Percentiles rank a stretch among this genome's conserved stretches.
Evolutionary conservation across 768 basidiomycete genomes (phyloP).

Genomic region (Hirschioporus abietinus): DNA sequence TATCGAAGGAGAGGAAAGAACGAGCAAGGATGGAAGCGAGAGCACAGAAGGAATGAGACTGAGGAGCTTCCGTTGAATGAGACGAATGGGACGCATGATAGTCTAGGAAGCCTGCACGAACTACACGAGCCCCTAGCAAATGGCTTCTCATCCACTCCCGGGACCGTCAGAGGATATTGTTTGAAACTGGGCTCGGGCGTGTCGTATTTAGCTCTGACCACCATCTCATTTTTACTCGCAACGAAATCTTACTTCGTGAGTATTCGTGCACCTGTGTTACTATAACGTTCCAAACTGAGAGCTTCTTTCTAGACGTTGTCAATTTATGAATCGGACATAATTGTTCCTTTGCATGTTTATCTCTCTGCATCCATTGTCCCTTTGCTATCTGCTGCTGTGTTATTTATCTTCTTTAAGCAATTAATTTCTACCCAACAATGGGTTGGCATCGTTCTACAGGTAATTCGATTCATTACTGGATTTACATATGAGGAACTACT

Average conservation of each 20-base stretch:
- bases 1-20: not conserved
- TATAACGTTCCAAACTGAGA: not conserved
- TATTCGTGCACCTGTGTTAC: not conserved
- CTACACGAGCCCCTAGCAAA: not conserved
- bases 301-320: not conserved
- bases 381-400: slow-evolving; percentile 17
- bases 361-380: slow-evolving; percentile 21
- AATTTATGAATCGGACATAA: slow-evolving; percentile 8
- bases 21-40: not conserved
- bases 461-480: slow-evolving; percentile 14
- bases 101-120: not conserved
- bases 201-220: not conserved
- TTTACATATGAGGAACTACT: slow-evolving; percentile 9
- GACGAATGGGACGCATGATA: not conserved
- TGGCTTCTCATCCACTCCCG: not conserved
- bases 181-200: not conserved
- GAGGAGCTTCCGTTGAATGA: not conserved
- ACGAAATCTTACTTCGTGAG: not conserved
- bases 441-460: slow-evolving; percentile 30
- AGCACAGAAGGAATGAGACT: not conserved
- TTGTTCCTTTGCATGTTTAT: slow-evolving; percentile 20
- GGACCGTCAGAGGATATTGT: not conserved
- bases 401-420: slow-evolving; percentile 18
- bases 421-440: slow-evolving; percentile 21
- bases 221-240: not conserved